Percentiles rank a stretch among this genome's conserved stretches.
These are phyloP conservation scores for Dichomitus squalens DNA, from an alignment of 1,284 basidiomycete species.

Conservation along the genomic window DNA sequence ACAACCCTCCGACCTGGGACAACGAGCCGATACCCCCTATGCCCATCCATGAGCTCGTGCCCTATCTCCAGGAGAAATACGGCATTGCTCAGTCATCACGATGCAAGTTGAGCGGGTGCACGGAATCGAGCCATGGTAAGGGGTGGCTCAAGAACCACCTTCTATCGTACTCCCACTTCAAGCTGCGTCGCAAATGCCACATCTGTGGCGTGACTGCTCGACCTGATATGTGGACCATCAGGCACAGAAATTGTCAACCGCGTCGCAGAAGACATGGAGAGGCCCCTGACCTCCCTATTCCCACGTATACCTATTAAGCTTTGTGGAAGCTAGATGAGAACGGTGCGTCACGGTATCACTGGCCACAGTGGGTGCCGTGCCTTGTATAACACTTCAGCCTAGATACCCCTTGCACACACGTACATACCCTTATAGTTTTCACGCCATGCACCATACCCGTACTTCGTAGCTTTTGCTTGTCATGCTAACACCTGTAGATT, in stretches of 20 bases:
- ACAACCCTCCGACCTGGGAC: neutral
- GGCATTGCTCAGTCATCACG: neutral
- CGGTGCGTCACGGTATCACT: no score
- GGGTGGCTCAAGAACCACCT: conserved; percentile 1
- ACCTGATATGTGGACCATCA: neutral
- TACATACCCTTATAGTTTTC: no score
- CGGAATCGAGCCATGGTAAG: no score
- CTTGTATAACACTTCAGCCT: no score
- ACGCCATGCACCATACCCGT: no score
- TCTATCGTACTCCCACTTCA: neutral
- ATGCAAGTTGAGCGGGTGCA: neutral
- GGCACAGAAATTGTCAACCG: neutral
- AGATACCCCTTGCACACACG: no score
- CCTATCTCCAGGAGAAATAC: neutral
- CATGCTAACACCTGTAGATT: no score
- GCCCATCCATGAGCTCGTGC: neutral
- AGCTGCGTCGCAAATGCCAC: neutral
- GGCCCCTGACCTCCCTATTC: neutral
- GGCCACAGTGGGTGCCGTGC: no score
- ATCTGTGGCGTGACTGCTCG: neutral
- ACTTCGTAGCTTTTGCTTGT: no score
- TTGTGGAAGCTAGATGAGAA: no score
- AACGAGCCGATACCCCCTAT: neutral
- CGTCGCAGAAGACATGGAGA: no score
- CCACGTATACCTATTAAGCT: neutral